phyloP scores from a whole-genome alignment of 306 rosid species.

The Rubus parviflorus region DNA sequence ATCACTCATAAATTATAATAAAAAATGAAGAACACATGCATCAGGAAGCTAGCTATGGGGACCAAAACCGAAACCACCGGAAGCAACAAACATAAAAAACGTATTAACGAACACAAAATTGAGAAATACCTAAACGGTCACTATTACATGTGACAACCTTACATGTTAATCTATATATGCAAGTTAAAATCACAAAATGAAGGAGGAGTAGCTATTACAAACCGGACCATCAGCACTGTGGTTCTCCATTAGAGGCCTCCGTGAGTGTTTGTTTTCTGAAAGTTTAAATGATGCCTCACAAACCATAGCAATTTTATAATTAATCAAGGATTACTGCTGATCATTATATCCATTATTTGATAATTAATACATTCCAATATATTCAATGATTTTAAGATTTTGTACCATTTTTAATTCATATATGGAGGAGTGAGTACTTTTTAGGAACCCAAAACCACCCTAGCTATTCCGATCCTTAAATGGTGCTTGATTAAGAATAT shows the following conservation, averaged over 20 bases:
- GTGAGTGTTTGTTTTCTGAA: neutral
- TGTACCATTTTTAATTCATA: neutral
- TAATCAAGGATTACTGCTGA: neutral
- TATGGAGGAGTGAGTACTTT: neutral
- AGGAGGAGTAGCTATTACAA: neutral
- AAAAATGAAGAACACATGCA: neutral
- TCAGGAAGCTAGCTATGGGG: neutral
- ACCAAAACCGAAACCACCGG: neutral
- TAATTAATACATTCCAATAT: neutral
- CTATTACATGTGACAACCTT: neutral
- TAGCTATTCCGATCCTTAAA: neutral
- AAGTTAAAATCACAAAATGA: neutral
- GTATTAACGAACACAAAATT: neutral
- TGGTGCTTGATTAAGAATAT: neutral
- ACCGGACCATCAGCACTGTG: slow-evolving; percentile 17
- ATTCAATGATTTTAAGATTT: neutral
- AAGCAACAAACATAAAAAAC: too few species aligned
- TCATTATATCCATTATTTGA: neutral
- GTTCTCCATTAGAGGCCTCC: neutral
- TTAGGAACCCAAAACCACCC: neutral
- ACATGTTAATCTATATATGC: too few species aligned
- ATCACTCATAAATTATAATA: too few species aligned
- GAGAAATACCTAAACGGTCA: neutral
- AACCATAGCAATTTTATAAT: neutral
- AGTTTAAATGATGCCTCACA: neutral